Base-by-base conservation (phyloP, 306 rosid species). In the Cajanus cajan region DNA sequence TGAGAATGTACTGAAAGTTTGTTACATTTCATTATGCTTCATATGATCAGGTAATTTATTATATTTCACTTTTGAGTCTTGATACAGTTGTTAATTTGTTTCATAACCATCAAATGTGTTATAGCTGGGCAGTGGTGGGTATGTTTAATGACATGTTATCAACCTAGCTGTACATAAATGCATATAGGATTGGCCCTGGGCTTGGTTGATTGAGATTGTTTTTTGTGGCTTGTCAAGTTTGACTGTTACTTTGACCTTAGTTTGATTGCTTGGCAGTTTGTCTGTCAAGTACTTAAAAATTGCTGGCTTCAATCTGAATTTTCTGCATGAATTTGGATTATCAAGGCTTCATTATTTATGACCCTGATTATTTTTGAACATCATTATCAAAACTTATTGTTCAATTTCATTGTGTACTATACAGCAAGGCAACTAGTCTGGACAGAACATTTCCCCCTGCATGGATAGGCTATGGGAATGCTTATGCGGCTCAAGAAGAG, bases 381-480 rank as follows among this genome's bases (percentile, higher is more conserved):
- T 64, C 69, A 62, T 39, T 50, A 73, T 59, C 12, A 5, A 74
- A 76, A 44, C 68, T 63, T 10, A 83, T 37, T 74, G 48, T 80
- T 50, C 64, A 47, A 81, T 78, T 66, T 63, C 72, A 51, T 59
- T 73, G 36, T 83, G 15, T 76, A 52, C 78, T 7, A 22, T 75
- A 76, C 86, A 95, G 98, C 90, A 95, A 95, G 88, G 98, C 97
- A 68, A 91, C 99, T 51, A 91, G 85, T 88, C 89, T 95, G 39
- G 99, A 95, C 80, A 90, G 94, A 76, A 91, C 92, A 73, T 95
- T 95, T 80, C 83, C 98, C 39, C 99, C 98, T 80, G 98, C 97
- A 34, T 93, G 97, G 99, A 93, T 95, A 80, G 99, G 99, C 41
- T 90, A 71, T 82, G 98, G 99, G 41, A 95, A 95, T 76, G 98